Conservation (phyloP, 129 eudicot genomes). For the Flaveria ramosissima region DNA sequence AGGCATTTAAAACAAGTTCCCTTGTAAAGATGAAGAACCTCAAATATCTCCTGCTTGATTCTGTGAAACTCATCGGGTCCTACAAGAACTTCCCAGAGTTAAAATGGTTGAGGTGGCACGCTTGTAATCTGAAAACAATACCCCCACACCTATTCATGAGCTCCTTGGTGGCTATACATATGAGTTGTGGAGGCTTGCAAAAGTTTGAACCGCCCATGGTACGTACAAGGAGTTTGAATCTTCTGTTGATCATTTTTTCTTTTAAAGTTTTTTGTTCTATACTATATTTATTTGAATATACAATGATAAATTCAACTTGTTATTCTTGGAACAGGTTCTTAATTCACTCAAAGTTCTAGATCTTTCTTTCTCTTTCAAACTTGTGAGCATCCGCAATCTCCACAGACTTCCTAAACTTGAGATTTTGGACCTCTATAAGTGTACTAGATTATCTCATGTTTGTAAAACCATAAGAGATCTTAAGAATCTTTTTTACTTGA, state of each 20-base stretch:
- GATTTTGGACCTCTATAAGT: background rate
- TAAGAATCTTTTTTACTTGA: constrained; percentile 12
- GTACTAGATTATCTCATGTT: constrained; percentile 19
- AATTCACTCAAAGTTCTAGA: constrained; percentile 25
- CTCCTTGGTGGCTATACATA: constrained; percentile 29
- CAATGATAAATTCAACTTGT: background rate
- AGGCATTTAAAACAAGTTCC: too few relatives aligned
- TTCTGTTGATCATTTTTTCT: background rate
- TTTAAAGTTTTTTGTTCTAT: background rate
- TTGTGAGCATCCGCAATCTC: background rate
- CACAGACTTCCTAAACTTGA: constrained; percentile 30
- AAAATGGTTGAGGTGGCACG: constrained; percentile 22
- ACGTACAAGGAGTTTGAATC: background rate
- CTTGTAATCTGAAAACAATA: constrained; percentile 16
- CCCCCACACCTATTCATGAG: constrained; percentile 26
- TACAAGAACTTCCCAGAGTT: too few relatives aligned
- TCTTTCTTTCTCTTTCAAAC: constrained; percentile 22
- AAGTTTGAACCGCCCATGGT: constrained; percentile 35
- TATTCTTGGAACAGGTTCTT: constrained; percentile 23
- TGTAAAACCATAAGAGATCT: constrained; percentile 31
- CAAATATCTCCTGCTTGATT: too few relatives aligned
- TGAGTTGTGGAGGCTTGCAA: constrained; percentile 32
- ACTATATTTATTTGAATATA: background rate
- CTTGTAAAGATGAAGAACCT: too few relatives aligned
- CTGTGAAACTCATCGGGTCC: too few relatives aligned